Evolutionary conservation across 2,329 filamentous ascomycete species (phyloP).

Genomic region (Fusarium sp.): DNA sequence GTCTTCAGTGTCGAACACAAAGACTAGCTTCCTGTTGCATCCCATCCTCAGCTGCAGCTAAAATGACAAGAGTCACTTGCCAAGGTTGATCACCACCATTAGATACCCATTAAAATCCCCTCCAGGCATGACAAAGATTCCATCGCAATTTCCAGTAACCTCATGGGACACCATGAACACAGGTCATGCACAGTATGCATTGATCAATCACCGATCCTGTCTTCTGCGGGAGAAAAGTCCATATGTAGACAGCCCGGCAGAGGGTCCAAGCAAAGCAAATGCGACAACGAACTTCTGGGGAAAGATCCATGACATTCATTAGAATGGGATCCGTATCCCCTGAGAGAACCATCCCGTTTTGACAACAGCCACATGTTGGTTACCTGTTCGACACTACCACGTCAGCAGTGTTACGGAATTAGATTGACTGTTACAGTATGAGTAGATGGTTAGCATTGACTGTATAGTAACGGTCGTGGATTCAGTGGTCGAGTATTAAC

Average conservation of each 20-base stretch:
- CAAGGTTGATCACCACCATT: not conserved
- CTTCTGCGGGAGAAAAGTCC: slow-evolving; percentile 15
- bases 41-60: not conserved
- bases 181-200: slow-evolving; percentile 43
- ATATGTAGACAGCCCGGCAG: not conserved
- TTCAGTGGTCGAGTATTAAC: not conserved
- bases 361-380: slow-evolving; percentile 22
- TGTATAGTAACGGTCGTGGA: not conserved
- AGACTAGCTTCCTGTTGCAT: not conserved
- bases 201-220: slow-evolving; percentile 36
- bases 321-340: not conserved
- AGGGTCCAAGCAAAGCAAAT: slow-evolving; percentile 14
- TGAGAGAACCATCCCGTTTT: slow-evolving; percentile 26
- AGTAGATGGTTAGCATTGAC: slow-evolving; percentile 6
- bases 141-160: slow-evolving; percentile 38
- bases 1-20: not conserved
- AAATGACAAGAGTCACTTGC: not conserved
- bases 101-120: slow-evolving; percentile 7
- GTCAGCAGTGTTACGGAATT: slow-evolving; percentile 27
- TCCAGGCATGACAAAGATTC: slow-evolving; percentile 25
- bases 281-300: slow-evolving; percentile 11
- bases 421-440: slow-evolving; percentile 36
- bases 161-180: slow-evolving; percentile 28
- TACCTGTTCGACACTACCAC: slow-evolving; percentile 27
- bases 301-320: slow-evolving; percentile 10